A percentile compares a stretch with the other conserved stretches of the same genome.
phyloP scores from a whole-genome alignment of 2,329 filamentous ascomycete genomes.

The Aspergillus neotritici region DNA sequence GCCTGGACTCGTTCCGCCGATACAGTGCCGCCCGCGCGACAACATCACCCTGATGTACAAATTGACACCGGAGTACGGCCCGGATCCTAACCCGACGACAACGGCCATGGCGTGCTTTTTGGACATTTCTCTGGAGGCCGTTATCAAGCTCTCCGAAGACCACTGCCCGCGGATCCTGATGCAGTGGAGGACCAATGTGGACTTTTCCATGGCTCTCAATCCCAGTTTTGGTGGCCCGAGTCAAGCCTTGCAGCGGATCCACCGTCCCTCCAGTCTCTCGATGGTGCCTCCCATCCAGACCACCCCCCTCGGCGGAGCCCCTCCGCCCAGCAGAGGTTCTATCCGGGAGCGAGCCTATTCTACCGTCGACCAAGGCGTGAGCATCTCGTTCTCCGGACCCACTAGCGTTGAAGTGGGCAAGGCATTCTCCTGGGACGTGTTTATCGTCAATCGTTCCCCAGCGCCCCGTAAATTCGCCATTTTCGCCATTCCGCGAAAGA shows the following conservation, averaged over 20 bases:
- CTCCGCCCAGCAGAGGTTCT: slow-evolving; percentile 27
- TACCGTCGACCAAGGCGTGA: slow-evolving; percentile 43
- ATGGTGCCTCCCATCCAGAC: slow-evolving; percentile 22
- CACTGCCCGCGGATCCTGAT: slow-evolving; percentile 44
- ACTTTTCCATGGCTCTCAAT: slow-evolving; percentile 45
- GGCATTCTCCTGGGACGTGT: slow-evolving; percentile 52
- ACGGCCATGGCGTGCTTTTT: slow-evolving; percentile 38
- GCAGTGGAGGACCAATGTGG: slow-evolving; percentile 46
- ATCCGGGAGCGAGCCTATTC: slow-evolving; percentile 35
- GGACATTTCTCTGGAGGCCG: slow-evolving; percentile 44
- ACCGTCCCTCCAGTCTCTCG: slow-evolving; percentile 42
- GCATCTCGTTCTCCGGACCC: slow-evolving; percentile 53
- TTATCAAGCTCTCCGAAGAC: slow-evolving; percentile 35
- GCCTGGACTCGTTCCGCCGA: slow-evolving; percentile 31
- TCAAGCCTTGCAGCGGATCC: slow-evolving; percentile 41
- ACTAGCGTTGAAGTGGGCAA: slow-evolving; percentile 45
- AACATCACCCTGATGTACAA: slow-evolving; percentile 55
- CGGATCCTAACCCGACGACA: slow-evolving; percentile 32
- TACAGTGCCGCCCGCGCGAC: slow-evolving; percentile 48
- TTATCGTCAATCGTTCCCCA: slow-evolving; percentile 55
- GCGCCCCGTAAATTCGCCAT: slow-evolving; percentile 51
- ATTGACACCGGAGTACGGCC: slow-evolving; percentile 37
- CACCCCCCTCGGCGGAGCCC: slow-evolving; percentile 10
- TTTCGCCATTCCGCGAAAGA: slow-evolving; percentile 47
- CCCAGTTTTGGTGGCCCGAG: slow-evolving; percentile 44